phyloP scores from a whole-genome alignment of 352 stramenopile species.

The Pythium vanterpoolii region DNA sequence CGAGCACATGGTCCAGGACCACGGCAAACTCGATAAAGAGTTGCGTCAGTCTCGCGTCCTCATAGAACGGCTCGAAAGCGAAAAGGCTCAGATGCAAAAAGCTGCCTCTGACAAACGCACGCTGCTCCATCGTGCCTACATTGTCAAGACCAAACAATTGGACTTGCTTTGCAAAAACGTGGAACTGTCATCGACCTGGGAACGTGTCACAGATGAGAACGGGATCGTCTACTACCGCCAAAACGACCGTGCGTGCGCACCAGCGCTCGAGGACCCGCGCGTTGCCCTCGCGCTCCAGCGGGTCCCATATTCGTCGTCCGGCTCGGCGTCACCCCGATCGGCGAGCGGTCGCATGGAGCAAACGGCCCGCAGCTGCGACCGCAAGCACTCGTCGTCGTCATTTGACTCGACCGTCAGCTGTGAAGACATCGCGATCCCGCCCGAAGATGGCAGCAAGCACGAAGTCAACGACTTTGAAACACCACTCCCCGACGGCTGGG shows the following conservation, averaged over 20 bases:
- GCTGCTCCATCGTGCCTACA: constrained; percentile 38
- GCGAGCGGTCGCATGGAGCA: constrained; percentile 26
- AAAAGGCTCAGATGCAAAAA: constrained; percentile 46
- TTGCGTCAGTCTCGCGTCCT: constrained; percentile 23
- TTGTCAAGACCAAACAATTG: constrained; percentile 56
- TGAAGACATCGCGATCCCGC: constrained; percentile 41
- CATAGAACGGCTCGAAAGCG: constrained; percentile 30
- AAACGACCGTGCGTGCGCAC: constrained; percentile 30
- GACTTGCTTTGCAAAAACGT: constrained; percentile 50
- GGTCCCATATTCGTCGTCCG: neutral
- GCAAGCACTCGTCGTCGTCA: constrained; percentile 39
- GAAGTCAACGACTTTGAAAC: constrained; percentile 77
- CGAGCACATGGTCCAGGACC: constrained; percentile 34
- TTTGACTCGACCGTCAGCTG: constrained; percentile 33
- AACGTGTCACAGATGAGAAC: constrained; percentile 46
- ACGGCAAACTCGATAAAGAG: constrained; percentile 43
- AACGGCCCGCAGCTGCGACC: constrained; percentile 8
- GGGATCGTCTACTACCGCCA: constrained; percentile 47
- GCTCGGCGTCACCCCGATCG: constrained; percentile 24
- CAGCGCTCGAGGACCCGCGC: constrained; percentile 56
- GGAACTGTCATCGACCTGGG: constrained; percentile 35
- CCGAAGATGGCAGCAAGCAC: constrained; percentile 57
- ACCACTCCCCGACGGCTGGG: constrained; percentile 65
- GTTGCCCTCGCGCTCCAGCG: constrained; percentile 28
- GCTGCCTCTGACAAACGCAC: constrained; percentile 34